Percentiles rank a stretch among this genome's conserved stretches.
Conservation (phyloP, 2,329 filamentous ascomycete species). For the Tricladium varicosporioides region DNA sequence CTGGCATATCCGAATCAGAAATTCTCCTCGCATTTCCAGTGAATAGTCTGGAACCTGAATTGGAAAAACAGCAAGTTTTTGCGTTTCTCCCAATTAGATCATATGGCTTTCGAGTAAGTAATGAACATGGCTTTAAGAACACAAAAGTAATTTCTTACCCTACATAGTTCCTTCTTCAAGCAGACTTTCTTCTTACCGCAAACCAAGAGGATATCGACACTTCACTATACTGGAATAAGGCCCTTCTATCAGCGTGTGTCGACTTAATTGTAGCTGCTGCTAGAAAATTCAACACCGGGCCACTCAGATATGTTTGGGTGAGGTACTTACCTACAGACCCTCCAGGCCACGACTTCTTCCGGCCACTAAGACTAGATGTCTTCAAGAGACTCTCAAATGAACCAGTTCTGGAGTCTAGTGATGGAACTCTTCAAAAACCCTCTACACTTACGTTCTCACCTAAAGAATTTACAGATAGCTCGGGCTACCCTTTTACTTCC, state of each 20-base stretch:
- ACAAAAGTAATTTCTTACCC: neutral
- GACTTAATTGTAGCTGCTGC: neutral
- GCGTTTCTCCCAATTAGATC: slow-evolving; percentile 26
- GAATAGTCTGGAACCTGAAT: neutral
- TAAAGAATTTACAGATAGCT: neutral
- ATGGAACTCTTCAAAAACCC: neutral
- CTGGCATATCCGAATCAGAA: neutral
- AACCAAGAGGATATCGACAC: slow-evolving; percentile 22
- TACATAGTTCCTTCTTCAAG: slow-evolving; percentile 25
- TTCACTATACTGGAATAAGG: slow-evolving; percentile 19
- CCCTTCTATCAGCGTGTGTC: neutral
- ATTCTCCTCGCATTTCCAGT: neutral
- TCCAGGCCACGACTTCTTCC: neutral
- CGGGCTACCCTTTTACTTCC: neutral
- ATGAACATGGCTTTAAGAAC: slow-evolving; percentile 23
- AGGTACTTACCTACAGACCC: neutral
- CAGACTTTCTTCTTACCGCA: slow-evolving; percentile 25
- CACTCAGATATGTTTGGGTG: neutral
- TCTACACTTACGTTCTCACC: neutral
- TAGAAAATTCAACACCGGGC: neutral
- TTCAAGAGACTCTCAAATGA: neutral
- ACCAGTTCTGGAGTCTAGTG: neutral
- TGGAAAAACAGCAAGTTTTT: slow-evolving; percentile 22
- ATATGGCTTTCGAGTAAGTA: too few relatives aligned
- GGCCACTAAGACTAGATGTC: neutral